Evolutionary conservation across 495 filamentous ascomycete species (phyloP).

Genomic region (Parathielavia appendiculata): DNA sequence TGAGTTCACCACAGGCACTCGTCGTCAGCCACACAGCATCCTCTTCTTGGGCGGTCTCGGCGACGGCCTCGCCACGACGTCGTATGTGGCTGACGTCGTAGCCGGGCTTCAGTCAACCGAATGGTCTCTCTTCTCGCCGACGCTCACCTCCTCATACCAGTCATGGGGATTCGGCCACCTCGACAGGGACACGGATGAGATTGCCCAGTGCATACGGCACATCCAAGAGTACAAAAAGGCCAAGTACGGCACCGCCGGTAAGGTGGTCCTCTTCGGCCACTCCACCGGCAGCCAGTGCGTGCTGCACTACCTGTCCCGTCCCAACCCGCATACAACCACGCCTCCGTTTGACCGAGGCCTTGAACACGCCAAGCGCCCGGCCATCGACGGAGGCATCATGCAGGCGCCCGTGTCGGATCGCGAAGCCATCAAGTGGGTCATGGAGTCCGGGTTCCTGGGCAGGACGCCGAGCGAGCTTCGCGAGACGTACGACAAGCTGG

Average conservation of each 20-base stretch:
- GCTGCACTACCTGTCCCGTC: conserved; percentile 57
- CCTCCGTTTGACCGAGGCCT: conserved; percentile 18
- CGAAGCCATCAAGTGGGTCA: conserved; percentile 46
- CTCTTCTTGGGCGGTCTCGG: conserved; percentile 70
- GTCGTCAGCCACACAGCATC: conserved; percentile 49
- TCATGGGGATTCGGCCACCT: conserved; percentile 65
- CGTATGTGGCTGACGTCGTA: conserved; percentile 54
- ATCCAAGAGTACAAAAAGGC: conserved; percentile 40
- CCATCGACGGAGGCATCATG: conserved; percentile 64
- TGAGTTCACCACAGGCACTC: conserved; percentile 30
- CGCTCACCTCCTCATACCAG: conserved; percentile 57
- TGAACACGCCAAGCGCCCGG: conserved; percentile 32
- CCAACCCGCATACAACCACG: conserved; percentile 21
- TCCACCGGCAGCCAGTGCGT: conserved; percentile 71
- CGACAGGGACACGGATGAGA: conserved; percentile 59
- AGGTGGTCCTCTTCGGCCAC: conserved; percentile 71
- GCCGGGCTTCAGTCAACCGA: conserved; percentile 44
- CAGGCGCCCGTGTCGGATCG: conserved; percentile 70
- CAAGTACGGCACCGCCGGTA: conserved; percentile 35
- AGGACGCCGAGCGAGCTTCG: conserved; percentile 14
- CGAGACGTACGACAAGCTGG: conserved; percentile 46
- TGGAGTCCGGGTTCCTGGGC: conserved; percentile 26
- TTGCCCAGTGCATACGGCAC: conserved; percentile 59
- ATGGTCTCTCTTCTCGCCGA: conserved; percentile 58
- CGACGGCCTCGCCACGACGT: conserved; percentile 62